Base-by-base conservation (phyloP, 73 alveolate species). In the Paramecium pentaurelia region DNA sequence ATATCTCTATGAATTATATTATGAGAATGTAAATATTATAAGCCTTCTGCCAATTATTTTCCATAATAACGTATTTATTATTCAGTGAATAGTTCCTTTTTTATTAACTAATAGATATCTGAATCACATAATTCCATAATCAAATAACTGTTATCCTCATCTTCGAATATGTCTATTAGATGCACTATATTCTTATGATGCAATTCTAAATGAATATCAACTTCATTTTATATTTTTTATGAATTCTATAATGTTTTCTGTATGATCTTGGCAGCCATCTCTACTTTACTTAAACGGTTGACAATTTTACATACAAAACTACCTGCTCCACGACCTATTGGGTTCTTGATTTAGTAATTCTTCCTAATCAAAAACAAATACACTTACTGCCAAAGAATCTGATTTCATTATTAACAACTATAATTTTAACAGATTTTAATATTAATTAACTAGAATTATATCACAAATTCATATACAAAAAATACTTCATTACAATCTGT, bases 1-100 rank as follows among this genome's bases (percentile, higher is more conserved):
- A 98, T 86, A 88, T 98, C 99, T 83, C 99, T 95, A 77, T 98
- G 99, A 22, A 92, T 75, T 40, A 93, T 93, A 18, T 92, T 89
- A 11, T 22, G 75, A 7, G 49, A 40, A 54, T 93, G 96, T 36
- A 93, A 60, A 49, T 93, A 93, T 58, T 80, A 22, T n/a, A 93
- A 37, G 8, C 94, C 96, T 20, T 92, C 88, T 89, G 94, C 91
- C 18, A 89, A 54, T 28, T 70, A 8, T 71, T 47, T 71, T n/a
- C 92, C 77, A 32, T 51, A 49, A 6, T 42, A 20, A n/a, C 88
- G 32, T n/a, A 83, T 83, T 71, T 89, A 58, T 22, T 40, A 27
- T 89, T 89, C 92, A 6, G 94, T 27, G 42, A 89, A 49, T 42
- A 40, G 44, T 30, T 42, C 54, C 51, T 83, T 71, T 64, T 87